Evolutionary conservation across 2,329 filamentous ascomycete genomes (phyloP), one percentile per base, ranked within the genome.

Genomic region (Orbilia ellipsospora): DNA sequence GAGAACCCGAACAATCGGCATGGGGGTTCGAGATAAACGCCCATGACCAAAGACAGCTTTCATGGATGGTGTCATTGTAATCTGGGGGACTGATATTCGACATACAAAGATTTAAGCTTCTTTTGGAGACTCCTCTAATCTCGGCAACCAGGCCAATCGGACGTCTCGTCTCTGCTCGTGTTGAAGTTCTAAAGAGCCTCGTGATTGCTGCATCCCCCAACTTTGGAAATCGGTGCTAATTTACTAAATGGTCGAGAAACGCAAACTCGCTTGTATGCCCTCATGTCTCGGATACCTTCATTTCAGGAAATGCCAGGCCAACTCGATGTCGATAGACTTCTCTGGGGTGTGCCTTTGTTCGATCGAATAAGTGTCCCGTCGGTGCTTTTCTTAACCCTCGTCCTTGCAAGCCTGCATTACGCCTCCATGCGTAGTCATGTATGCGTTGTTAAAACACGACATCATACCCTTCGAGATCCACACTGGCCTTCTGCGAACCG

Each of bases 391-490:
- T 36, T 4, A 12, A 48, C 36, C 51, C 48, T 61, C 40, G 55
- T 61, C 55, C 40, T 13, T 65, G 45, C 68, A 45, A 40, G 20
- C 56, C 48, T 65, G 36, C 61, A 54, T 48, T 13, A 13, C 42
- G 28, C 55, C 59, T 42, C 2, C 31, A 36, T 36, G 31, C 31
- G 64, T 18, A 42, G 16, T 20, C 50, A 72, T 45, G 72, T 69
- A 68, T 75, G 72, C 72, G 72, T 75, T 75, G 72, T 75, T 69
- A 69, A 75, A 67, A 51, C 72, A 75, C 64, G 64, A 68, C 72
- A 69, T 59, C 72, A 75, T 62, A 7, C 48, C 36, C 55, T 56
- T 51, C 50, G 20, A 69, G 64, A 69, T 69, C 63, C 69, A 74
- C 62, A 45, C 40, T 20, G 45, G n/a, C 56, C 48, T 45, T 31